Percentiles rank a stretch among this genome's conserved stretches.
phyloP scores from a whole-genome alignment of 257 asterid genomes.

The Voacanga thouarsii region DNA sequence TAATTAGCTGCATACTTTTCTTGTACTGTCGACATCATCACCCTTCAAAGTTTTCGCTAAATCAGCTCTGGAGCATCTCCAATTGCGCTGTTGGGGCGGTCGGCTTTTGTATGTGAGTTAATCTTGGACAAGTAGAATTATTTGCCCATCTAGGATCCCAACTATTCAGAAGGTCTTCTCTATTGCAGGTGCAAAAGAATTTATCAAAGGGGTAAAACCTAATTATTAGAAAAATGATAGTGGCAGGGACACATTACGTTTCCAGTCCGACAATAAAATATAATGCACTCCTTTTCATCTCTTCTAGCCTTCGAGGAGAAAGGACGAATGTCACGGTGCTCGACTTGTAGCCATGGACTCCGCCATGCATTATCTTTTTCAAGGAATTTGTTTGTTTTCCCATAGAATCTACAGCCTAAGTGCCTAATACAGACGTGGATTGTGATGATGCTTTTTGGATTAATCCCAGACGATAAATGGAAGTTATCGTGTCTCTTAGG shows the following conservation, averaged over 20 bases:
- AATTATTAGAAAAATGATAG: too few relatives aligned
- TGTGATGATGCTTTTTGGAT: too few relatives aligned
- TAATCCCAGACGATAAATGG: too few relatives aligned
- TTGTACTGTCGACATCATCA: neutral
- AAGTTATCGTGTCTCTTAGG: neutral
- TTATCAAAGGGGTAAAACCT: too few relatives aligned
- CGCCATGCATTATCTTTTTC: neutral
- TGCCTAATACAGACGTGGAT: neutral
- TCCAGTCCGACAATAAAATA: too few relatives aligned
- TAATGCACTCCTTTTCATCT: neutral
- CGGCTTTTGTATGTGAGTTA: too few relatives aligned
- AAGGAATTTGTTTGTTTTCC: neutral
- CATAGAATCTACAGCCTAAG: neutral
- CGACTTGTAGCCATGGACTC: neutral
- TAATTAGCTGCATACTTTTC: neutral
- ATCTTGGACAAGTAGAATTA: too few relatives aligned
- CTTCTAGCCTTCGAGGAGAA: neutral
- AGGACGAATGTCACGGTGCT: neutral
- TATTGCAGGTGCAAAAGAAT: too few relatives aligned
- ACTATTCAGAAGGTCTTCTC: too few relatives aligned
- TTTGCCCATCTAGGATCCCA: too few relatives aligned
- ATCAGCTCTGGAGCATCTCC: neutral
- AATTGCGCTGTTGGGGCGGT: neutral
- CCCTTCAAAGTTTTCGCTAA: neutral
- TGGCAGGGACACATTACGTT: too few relatives aligned